Percentiles rank a stretch among this genome's conserved stretches.
These are phyloP conservation scores for Reticulomyxa filosa DNA, from an alignment of 78 protist genomes.

Conservation along the genomic window DNA sequence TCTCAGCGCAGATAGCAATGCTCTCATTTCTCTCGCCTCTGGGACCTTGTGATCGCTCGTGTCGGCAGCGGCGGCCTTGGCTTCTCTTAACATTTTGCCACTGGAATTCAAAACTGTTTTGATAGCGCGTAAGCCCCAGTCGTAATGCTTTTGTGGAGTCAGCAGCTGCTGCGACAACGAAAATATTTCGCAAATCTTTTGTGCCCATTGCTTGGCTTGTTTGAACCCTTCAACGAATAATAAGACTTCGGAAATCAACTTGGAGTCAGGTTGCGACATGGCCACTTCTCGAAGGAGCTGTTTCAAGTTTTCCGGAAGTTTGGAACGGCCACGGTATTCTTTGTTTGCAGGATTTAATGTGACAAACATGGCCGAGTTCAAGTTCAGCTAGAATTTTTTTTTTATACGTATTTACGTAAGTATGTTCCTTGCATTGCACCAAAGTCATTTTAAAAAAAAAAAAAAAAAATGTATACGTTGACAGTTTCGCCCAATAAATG, in stretches of 20 bases:
- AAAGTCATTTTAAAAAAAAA: no score
- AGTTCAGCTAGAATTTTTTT: not conserved
- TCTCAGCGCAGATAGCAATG: not conserved
- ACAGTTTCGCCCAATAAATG: not conserved
- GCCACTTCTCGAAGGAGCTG: slow-evolving; percentile 72
- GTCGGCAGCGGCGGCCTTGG: not conserved
- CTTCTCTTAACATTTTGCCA: slow-evolving; percentile 4
- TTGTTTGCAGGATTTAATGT: slow-evolving; percentile 73
- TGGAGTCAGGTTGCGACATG: slow-evolving; percentile 55
- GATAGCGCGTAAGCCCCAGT: slow-evolving; percentile 74
- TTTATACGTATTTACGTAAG: not conserved
- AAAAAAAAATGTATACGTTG: not conserved
- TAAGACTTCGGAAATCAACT: slow-evolving; percentile 55
- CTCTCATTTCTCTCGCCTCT: not conserved
- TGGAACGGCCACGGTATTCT: slow-evolving; percentile 64
- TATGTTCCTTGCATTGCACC: no score
- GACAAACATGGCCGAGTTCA: slow-evolving; percentile 50
- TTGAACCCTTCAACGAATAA: slow-evolving; percentile 51
- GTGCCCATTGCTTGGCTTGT: slow-evolving; percentile 30
- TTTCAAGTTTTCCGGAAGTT: slow-evolving; percentile 71
- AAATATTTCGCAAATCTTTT: slow-evolving; percentile 41
- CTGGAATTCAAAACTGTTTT: slow-evolving; percentile 39
- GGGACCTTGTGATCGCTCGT: not conserved
- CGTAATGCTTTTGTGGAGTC: slow-evolving; percentile 61
- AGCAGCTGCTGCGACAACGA: slow-evolving; percentile 39